Base-by-base conservation (phyloP, 2,329 filamentous ascomycete species). In the Annulohypoxylon truncatum region DNA sequence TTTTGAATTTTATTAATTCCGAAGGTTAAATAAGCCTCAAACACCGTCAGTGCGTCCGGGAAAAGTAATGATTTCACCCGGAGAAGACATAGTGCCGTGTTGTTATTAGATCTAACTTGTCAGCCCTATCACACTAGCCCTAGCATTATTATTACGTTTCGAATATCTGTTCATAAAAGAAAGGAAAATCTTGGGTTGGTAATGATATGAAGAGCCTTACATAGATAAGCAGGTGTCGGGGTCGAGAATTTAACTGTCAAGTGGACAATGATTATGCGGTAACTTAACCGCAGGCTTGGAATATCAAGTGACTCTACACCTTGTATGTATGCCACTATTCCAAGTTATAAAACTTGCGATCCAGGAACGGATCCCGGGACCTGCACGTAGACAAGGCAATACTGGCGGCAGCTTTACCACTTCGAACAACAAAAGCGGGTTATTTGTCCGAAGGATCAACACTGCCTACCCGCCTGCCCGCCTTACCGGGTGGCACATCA, bases 301-400 rank as follows among this genome's bases (percentile, higher is more conserved):
- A 56, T 54, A 63, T 69, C 67, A 69, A 69, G 67, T 67, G 67
- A 69, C 64, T 44, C 56, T n/a, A 53, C 28, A 24, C 40, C 40
- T 44, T 15, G 15, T 2, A 6, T 10, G 9, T 24, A 35, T 61
- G 51, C 52, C 31, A 52, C 46, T n/a, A 46, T 59, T 62, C 46
- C 63, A 66, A 58, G 54, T 48, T 62, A 38, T 26, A 33, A 26
- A 56, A 44, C 26, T 26, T 22, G n/a, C 28, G 22, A 42, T 55
- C n/a, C 52, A 66, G 57, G 51, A 33, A 48, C 31, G 29, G 18
- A 42, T 28, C 13, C 29, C 55, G 42, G 33, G 6, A 29, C 15
- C 42, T n/a, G 26, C 38, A 33, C 24, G 9, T 56, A 44, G 20
- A 61, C 38, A 56, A 61, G 56, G 52, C 29, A 55, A 12, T 44